Conservation (phyloP, 179 eudicot species). For the Silene vulgaris region DNA sequence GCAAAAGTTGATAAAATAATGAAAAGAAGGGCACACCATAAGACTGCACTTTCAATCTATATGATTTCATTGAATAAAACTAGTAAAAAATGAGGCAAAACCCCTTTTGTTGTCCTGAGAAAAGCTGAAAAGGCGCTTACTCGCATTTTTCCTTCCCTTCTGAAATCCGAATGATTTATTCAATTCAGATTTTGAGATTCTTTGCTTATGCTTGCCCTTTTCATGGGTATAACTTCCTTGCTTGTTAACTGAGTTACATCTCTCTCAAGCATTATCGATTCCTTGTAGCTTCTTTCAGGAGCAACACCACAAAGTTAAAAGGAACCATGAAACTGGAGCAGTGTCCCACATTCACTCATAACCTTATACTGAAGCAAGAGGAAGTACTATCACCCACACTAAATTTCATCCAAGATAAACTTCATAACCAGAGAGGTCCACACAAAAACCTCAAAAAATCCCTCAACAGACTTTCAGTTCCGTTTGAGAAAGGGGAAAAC, state of each 20-base stretch:
- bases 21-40: slow-evolving; percentile 4
- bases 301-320: slow-evolving; percentile 33
- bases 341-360: slow-evolving; percentile 19
- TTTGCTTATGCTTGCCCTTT: slow-evolving; percentile 29
- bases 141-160: slow-evolving; percentile 15
- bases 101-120: not conserved
- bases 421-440: slow-evolving; percentile 10
- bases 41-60: slow-evolving; percentile 13
- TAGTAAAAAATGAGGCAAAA: slow-evolving; percentile 2
- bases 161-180: slow-evolving; percentile 9
- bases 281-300: slow-evolving; percentile 36
- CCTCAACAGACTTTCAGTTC: slow-evolving; percentile 1
- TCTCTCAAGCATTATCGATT: slow-evolving; percentile 26
- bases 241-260: slow-evolving; percentile 34
- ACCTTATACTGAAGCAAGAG: slow-evolving; percentile 18
- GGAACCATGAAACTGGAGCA: slow-evolving; percentile 24
- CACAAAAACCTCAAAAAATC: slow-evolving; percentile 1
- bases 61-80: not conserved
- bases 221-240: slow-evolving; percentile 38
- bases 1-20: not conserved
- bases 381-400: slow-evolving; percentile 16
- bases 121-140: slow-evolving; percentile 14
- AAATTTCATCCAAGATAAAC: slow-evolving; percentile 12
- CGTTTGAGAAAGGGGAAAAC: not conserved
- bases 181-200: slow-evolving; percentile 28